Percentiles rank a stretch among this genome's conserved stretches.
Conservation (phyloP, 2,329 filamentous ascomycete genomes). For the Pyrenophora teres region DNA sequence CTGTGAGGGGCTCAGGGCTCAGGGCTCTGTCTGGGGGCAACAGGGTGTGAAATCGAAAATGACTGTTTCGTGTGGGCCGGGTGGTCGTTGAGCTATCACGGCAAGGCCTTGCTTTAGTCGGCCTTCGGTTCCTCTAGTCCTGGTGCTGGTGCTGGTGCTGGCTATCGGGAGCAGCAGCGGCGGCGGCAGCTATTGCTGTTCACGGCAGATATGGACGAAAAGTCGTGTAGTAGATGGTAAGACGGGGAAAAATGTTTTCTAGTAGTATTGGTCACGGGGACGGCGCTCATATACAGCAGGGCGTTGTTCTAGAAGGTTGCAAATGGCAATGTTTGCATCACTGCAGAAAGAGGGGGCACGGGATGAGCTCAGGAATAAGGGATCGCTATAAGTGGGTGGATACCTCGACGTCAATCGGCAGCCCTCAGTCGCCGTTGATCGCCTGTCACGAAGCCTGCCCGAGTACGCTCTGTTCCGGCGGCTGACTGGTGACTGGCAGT, state of each 20-base stretch:
- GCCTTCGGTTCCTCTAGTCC: slow-evolving; percentile 27
- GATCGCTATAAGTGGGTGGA: slow-evolving; percentile 31
- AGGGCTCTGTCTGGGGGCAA: slow-evolving; percentile 3
- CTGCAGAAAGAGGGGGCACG: slow-evolving; percentile 12
- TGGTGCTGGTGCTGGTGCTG: slow-evolving; percentile 22
- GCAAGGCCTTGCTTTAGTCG: slow-evolving; percentile 22
- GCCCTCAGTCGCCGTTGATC: slow-evolving; percentile 28
- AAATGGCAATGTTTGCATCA: slow-evolving; percentile 26
- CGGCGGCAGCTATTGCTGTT: slow-evolving; percentile 30
- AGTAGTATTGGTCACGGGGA: slow-evolving; percentile 38
- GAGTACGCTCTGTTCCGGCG: slow-evolving; percentile 14
- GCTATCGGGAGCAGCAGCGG: slow-evolving; percentile 26
- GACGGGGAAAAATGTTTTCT: slow-evolving; percentile 24
- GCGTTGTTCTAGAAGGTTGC: slow-evolving; percentile 22
- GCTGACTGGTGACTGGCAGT: slow-evolving; percentile 12
- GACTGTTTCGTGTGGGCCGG: slow-evolving; percentile 6
- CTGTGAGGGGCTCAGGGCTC: not conserved
- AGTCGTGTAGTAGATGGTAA: slow-evolving; percentile 9
- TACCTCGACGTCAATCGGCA: slow-evolving; percentile 40
- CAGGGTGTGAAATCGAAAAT: slow-evolving; percentile 5
- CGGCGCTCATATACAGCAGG: slow-evolving; percentile 23
- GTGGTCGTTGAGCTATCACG: slow-evolving; percentile 5
- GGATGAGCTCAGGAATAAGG: slow-evolving; percentile 10
- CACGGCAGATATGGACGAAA: slow-evolving; percentile 18
- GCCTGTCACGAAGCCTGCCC: slow-evolving; percentile 14